A percentile compares a stretch with the other conserved stretches of the same genome.
Evolutionary conservation across 2,329 filamentous ascomycete species (phyloP).

Genomic region (Ceratocystis colombiana): DNA sequence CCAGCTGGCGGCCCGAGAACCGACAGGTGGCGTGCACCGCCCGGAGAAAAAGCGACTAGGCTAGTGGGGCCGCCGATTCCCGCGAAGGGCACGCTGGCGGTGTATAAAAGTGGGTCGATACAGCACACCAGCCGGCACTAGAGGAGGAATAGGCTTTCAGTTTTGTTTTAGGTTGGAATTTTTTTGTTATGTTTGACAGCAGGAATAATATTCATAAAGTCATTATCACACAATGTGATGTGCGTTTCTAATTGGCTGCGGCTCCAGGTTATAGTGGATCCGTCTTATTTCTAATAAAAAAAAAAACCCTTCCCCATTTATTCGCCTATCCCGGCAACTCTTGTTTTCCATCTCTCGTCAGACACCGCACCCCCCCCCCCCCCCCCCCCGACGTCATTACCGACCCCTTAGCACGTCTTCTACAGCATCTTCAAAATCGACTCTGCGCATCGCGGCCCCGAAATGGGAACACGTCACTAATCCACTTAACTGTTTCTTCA

Average conservation of each 20-base stretch:
- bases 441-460: conserved; percentile 19
- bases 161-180: not conserved
- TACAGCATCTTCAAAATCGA: conserved; percentile 20
- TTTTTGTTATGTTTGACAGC: not conserved
- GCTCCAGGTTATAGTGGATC: not conserved
- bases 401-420: conserved; percentile 17
- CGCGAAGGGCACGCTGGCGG: not conserved
- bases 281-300: not conserved
- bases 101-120: not conserved
- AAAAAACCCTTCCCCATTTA: not conserved
- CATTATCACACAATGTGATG: not conserved
- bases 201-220: conserved; percentile 7
- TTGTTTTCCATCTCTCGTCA: not conserved
- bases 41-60: not conserved
- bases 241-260: not conserved
- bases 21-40: not conserved
- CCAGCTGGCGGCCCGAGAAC: conserved; percentile 14
- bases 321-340: not conserved
- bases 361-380: no score
- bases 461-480: conserved; percentile 18
- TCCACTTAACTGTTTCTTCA: conserved; percentile 19
- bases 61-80: conserved; percentile 1
- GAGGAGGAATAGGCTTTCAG: no score
- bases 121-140: not conserved
- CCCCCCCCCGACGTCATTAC: not conserved